Conservation (phyloP, 2,329 filamentous ascomycete species). For the Boeremia exigua region DNA sequence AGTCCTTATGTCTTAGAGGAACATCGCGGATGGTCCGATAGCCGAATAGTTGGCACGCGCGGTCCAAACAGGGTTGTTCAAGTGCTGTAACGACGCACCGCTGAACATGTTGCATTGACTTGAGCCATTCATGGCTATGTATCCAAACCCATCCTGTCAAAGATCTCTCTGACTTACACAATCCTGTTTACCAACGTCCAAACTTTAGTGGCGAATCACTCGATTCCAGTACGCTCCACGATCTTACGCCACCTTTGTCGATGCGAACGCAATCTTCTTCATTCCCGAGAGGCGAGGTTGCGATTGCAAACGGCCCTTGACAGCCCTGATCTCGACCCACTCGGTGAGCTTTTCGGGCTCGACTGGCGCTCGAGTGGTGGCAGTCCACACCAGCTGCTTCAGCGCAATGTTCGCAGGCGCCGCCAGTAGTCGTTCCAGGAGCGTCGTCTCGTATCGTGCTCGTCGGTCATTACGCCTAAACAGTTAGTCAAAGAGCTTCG, state of each 20-base stretch:
- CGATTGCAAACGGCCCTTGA: not conserved
- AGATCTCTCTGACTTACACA: too few relatives aligned
- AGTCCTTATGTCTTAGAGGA: too few relatives aligned
- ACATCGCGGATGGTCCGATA: too few relatives aligned
- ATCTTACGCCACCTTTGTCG: not conserved
- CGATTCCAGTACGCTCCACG: too few relatives aligned
- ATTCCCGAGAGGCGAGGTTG: not conserved
- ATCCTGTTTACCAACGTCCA: too few relatives aligned
- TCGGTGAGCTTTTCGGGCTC: not conserved
- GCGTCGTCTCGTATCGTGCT: not conserved
- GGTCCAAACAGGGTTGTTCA: too few relatives aligned
- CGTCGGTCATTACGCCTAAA: not conserved
- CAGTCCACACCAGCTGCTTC: slow-evolving; percentile 9
- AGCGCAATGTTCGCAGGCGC: not conserved
- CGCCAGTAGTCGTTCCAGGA: slow-evolving; percentile 1
- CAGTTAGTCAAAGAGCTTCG: not conserved
- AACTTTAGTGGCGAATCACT: too few relatives aligned
- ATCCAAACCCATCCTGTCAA: too few relatives aligned
- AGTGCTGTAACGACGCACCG: too few relatives aligned
- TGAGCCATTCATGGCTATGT: too few relatives aligned
- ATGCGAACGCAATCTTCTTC: not conserved
- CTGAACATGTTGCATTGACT: too few relatives aligned
- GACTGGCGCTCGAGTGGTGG: not conserved
- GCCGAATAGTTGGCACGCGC: too few relatives aligned
- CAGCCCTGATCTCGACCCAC: slow-evolving; percentile 5